Evolutionary conservation across 202 grass and related monocot species (phyloP).

Genomic region (Digitaria exilis): DNA sequence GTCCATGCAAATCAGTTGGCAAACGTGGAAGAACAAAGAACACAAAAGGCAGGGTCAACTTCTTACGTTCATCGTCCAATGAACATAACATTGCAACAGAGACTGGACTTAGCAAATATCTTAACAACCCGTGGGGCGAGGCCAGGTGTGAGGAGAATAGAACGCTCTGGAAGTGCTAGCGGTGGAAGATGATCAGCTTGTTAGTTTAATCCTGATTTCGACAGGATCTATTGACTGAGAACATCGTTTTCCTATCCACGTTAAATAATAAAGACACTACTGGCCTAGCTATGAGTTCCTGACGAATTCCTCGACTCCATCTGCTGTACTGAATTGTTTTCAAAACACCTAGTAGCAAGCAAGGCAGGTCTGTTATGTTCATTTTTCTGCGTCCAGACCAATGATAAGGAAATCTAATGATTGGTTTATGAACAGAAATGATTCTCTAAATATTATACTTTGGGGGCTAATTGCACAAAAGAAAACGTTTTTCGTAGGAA

Average conservation of each 20-base stretch:
- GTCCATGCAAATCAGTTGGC: background rate
- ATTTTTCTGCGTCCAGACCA: slow-evolving; percentile 18
- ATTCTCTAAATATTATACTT: slow-evolving; percentile 23
- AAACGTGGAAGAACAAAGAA: background rate
- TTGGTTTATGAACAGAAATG: slow-evolving; percentile 29
- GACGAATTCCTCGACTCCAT: slow-evolving; percentile 15
- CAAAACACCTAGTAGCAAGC: background rate
- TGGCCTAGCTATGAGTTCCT: background rate
- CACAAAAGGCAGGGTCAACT: slow-evolving; percentile 20
- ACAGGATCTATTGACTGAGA: slow-evolving; percentile 31
- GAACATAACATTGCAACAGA: background rate
- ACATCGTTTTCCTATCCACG: background rate
- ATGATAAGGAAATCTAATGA: slow-evolving; percentile 32
- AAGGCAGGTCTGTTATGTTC: background rate
- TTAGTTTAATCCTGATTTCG: slow-evolving; percentile 36
- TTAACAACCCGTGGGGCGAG: slow-evolving; percentile 22
- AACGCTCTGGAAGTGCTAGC: slow-evolving; percentile 18
- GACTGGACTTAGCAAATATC: slow-evolving; percentile 17
- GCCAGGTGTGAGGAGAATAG: slow-evolving; percentile 34
- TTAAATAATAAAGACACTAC: slow-evolving; percentile 13
- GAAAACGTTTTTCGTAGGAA: background rate
- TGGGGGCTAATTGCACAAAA: background rate
- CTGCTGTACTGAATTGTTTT: slow-evolving; percentile 6
- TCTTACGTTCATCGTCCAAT: background rate
- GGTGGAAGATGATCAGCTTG: slow-evolving; percentile 2